Percentiles rank a stretch among this genome's conserved stretches.
Conservation (phyloP, 2,329 filamentous ascomycete genomes). For the Colletotrichum sansevieriae region DNA sequence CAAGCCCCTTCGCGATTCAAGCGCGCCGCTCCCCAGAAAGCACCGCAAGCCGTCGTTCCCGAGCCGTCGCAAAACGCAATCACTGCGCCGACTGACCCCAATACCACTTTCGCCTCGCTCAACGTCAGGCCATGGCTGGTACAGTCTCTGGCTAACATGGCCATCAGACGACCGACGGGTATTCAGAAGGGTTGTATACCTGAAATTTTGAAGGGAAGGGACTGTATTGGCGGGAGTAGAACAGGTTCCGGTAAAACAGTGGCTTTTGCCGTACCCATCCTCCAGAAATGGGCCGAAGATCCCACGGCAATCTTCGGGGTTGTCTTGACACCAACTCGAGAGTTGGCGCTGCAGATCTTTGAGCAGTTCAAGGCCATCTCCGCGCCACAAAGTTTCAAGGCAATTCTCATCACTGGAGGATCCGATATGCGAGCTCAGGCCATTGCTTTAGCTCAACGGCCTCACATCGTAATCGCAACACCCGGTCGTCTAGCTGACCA, state of each 20-base stretch:
- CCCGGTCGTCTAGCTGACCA: constrained; percentile 95
- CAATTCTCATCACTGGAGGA: constrained; percentile 90
- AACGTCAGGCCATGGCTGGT: constrained; percentile 89
- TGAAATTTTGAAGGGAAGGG: constrained; percentile 88
- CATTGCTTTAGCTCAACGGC: constrained; percentile 82
- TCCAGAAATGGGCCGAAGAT: constrained; percentile 94
- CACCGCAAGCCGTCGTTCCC: constrained; percentile 43
- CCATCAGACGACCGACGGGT: constrained; percentile 88
- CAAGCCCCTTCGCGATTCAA: constrained; percentile 67
- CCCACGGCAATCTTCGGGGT: constrained; percentile 92
- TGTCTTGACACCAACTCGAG: constrained; percentile 89
- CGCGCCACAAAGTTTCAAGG: constrained; percentile 87
- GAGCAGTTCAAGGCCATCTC: constrained; percentile 97
- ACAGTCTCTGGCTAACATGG: constrained; percentile 79
- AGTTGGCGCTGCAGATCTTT: constrained; percentile 94
- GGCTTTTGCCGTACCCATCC: constrained; percentile 92
- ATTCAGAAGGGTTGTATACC: constrained; percentile 96
- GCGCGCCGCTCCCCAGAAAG: constrained; percentile 40
- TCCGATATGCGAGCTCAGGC: constrained; percentile 94
- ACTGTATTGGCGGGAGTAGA: constrained; percentile 94
- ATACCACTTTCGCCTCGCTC: constrained; percentile 78
- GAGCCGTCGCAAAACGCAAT: constrained; percentile 50
- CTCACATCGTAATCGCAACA: constrained; percentile 94
- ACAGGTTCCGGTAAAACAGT: constrained; percentile 98
- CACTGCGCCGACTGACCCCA: constrained; percentile 66